phyloP scores from a whole-genome alignment of 129 eudicot genomes.

The Flaveria bidentis region DNA sequence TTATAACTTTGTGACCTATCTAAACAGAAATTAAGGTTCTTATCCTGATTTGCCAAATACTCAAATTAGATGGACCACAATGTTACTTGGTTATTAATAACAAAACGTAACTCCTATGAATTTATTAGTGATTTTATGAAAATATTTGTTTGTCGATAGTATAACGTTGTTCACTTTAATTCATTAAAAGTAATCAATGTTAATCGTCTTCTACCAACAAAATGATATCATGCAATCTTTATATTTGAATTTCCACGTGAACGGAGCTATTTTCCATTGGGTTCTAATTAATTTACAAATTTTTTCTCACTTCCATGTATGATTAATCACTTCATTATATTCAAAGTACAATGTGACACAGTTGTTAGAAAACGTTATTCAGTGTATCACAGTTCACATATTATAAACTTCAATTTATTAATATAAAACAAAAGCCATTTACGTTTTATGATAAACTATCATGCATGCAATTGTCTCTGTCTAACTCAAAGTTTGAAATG shows the following conservation, averaged over 20 bases:
- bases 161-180: background rate
- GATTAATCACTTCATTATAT: background rate
- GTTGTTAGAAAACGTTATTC: background rate
- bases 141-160: background rate
- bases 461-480: background rate
- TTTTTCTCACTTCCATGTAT: background rate
- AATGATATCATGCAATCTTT: slow-evolving; percentile 4
- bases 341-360: background rate
- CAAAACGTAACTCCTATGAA: background rate
- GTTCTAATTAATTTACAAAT: background rate
- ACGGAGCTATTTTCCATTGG: background rate
- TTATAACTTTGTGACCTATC: slow-evolving; percentile 8
- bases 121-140: background rate
- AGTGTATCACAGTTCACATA: background rate
- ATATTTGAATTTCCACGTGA: slow-evolving; percentile 9
- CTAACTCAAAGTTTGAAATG: background rate
- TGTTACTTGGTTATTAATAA: background rate
- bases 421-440: background rate
- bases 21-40: background rate
- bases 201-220: background rate
- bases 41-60: slow-evolving; percentile 13
- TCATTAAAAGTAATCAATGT: background rate
- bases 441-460: background rate
- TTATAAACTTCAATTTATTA: background rate
- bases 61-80: background rate